phyloP scores from a whole-genome alignment of 345 rosid species.

The Gossypium turneri region DNA sequence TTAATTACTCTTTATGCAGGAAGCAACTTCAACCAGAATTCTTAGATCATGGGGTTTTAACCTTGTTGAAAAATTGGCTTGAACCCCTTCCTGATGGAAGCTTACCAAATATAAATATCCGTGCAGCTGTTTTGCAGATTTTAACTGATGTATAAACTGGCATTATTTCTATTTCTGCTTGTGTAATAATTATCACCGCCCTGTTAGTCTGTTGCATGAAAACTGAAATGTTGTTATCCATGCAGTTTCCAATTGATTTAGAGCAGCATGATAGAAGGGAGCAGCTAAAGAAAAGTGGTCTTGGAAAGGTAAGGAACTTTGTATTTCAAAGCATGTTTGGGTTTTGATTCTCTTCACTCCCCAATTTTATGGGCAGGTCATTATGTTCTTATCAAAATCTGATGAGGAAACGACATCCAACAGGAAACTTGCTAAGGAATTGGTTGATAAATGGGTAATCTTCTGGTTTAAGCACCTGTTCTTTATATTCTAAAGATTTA shows the following conservation, averaged over 20 bases:
- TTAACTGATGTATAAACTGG: conserved; percentile 60
- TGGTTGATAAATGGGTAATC: conserved; percentile 98
- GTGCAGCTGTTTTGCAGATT: conserved; percentile 77
- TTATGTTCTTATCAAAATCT: conserved; percentile 94
- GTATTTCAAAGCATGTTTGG: conserved; percentile 13
- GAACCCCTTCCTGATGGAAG: conserved; percentile 99
- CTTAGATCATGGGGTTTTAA: conserved; percentile 90
- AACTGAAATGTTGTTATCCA: conserved; percentile 23
- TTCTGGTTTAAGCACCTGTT: neutral
- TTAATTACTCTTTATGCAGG: conserved; percentile 40
- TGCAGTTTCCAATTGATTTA: conserved; percentile 87
- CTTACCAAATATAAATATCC: conserved; percentile 89
- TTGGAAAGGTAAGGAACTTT: conserved; percentile 70
- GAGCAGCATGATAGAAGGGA: conserved; percentile 95
- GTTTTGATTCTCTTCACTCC: neutral
- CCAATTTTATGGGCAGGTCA: conserved; percentile 49
- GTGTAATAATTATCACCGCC: conserved; percentile 10
- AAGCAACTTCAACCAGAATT: conserved; percentile 89
- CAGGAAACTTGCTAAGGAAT: conserved; percentile 91
- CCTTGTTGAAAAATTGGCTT: conserved; percentile 88
- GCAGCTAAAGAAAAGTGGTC: conserved; percentile 91
- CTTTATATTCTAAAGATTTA: neutral
- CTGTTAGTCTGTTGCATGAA: neutral
- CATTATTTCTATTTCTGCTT: conserved; percentile 7
- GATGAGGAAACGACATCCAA: conserved; percentile 96